A percentile compares a stretch with the other conserved stretches of the same genome.
Conservation (phyloP, 352 stramenopile genomes). For the Hyaloperonospora brassicae region DNA sequence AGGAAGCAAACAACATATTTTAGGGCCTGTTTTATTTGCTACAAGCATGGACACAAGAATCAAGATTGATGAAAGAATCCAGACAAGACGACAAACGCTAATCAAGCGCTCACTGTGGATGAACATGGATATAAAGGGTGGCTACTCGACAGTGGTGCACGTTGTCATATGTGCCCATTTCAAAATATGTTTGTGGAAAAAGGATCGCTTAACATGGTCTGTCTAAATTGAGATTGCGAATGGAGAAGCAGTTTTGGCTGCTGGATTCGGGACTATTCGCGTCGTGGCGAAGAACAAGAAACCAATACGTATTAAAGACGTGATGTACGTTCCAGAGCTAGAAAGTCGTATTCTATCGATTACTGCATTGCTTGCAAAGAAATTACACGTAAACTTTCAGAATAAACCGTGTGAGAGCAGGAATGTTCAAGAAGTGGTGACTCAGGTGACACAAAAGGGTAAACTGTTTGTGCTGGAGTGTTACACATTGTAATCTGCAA, state of each 20-base stretch:
- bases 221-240: neutral
- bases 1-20: neutral
- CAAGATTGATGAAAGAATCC: neutral
- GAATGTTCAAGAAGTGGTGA: conserved; percentile 2
- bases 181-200: neutral
- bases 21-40: neutral
- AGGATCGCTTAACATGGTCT: neutral
- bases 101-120: neutral
- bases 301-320: neutral
- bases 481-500: too few species aligned
- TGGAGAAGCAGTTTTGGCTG: neutral
- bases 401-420: neutral
- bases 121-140: neutral
- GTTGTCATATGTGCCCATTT: neutral
- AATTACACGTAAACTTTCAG: neutral
- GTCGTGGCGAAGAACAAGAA: neutral
- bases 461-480: too few species aligned
- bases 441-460: neutral
- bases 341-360: neutral
- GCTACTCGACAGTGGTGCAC: neutral
- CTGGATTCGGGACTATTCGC: neutral
- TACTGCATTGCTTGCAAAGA: neutral
- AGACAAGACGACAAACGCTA: neutral
- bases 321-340: neutral
- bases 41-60: conserved; percentile 1